Conservation (phyloP, 768 basidiomycete species). For the Saitozyma podzolica region DNA sequence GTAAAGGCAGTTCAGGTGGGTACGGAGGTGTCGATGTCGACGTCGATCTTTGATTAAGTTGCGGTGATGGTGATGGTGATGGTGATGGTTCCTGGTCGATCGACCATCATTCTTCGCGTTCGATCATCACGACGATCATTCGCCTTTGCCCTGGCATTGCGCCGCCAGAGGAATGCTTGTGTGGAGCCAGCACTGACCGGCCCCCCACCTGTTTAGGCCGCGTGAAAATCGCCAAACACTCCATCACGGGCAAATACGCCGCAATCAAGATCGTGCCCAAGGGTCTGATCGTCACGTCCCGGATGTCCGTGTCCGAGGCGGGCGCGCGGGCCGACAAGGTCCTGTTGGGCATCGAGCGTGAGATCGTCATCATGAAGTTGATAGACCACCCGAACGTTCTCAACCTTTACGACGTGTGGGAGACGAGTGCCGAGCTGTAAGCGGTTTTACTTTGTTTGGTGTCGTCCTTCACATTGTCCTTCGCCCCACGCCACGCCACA, state of each 20-base stretch:
- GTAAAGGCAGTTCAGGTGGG: conserved; percentile 75
- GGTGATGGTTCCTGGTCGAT: too few species aligned
- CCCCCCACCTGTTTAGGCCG: conserved; percentile 63
- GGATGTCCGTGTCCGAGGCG: conserved; percentile 67
- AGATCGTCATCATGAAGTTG: conserved; percentile 97
- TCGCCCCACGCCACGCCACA: too few species aligned
- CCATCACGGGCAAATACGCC: conserved; percentile 82
- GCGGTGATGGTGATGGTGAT: too few species aligned
- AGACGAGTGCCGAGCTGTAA: conserved; percentile 82
- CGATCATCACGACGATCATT: not conserved
- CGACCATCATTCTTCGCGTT: not conserved
- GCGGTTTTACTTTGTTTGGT: conserved; percentile 17
- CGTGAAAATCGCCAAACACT: conserved; percentile 83
- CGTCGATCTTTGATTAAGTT: too few species aligned
- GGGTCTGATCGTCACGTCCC: conserved; percentile 64
- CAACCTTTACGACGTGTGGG: conserved; percentile 95
- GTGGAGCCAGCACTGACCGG: not conserved
- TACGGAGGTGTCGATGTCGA: too few species aligned
- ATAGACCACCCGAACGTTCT: conserved; percentile 93
- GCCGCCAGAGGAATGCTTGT: not conserved
- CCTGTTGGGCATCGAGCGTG: conserved; percentile 79
- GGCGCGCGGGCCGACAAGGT: conserved; percentile 74
- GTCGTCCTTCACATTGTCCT: too few species aligned
- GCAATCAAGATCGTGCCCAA: conserved; percentile 95
- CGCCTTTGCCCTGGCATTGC: too few species aligned